These are phyloP conservation scores for Colletotrichum sp. DNA, from an alignment of 2,329 filamentous ascomycete species.

Conservation along the genomic window DNA sequence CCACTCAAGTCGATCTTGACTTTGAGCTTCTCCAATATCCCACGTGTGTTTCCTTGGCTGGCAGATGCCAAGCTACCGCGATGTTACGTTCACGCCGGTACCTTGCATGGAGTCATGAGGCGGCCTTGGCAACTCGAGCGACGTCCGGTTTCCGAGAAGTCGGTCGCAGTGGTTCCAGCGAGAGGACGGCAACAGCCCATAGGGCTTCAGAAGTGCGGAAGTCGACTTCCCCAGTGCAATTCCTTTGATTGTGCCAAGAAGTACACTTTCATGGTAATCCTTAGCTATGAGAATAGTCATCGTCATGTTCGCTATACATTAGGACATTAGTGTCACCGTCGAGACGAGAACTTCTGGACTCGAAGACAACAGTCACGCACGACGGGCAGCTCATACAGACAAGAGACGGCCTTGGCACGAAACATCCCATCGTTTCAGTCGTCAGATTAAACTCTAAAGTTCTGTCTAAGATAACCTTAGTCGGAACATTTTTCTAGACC, in stretches of 20 bases:
- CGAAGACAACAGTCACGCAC: background rate
- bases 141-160: background rate
- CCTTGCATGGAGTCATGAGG: background rate
- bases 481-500: background rate
- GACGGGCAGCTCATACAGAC: background rate
- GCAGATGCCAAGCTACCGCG: background rate
- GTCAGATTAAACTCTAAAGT: background rate
- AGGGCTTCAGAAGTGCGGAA: background rate
- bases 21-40: background rate
- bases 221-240: background rate
- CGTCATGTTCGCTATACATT: rapidly evolving
- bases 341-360: rapidly evolving
- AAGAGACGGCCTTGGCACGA: background rate
- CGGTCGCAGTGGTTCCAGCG: background rate
- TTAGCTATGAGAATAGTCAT: rapidly evolving
- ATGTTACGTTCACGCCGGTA: background rate
- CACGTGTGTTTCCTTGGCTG: background rate
- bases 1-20: background rate
- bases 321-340: rapidly evolving
- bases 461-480: background rate
- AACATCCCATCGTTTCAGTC: background rate
- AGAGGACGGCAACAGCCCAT: background rate
- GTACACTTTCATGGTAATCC: rapidly evolving
- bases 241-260: rapidly evolving
- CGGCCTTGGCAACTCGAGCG: background rate